Evolutionary conservation across 495 filamentous ascomycete genomes (phyloP).

Genomic region (Aspergillus panamensis): DNA sequence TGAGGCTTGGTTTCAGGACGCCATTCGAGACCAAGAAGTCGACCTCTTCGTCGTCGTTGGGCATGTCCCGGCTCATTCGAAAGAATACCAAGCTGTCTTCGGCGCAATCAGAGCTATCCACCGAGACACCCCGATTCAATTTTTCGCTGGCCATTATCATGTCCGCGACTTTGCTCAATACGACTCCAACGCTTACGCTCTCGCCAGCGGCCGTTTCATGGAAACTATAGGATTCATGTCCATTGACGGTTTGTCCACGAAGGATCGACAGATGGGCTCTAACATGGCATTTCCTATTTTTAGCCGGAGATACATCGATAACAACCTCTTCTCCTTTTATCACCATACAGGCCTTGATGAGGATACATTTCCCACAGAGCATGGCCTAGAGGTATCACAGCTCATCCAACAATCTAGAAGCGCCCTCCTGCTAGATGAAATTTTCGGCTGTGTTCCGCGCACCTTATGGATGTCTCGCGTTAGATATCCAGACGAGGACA

Average conservation of each 20-base stretch:
- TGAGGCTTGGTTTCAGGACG: constrained; percentile 84
- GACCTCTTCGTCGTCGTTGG: constrained; percentile 87
- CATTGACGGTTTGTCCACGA: constrained; percentile 61
- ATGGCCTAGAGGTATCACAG: constrained; percentile 69
- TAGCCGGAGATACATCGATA: constrained; percentile 85
- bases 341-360: constrained; percentile 73
- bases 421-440: constrained; percentile 65
- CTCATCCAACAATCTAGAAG: constrained; percentile 67
- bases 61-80: constrained; percentile 77
- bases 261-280: constrained; percentile 32
- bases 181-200: constrained; percentile 72
- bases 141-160: constrained; percentile 91
- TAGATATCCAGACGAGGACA: constrained; percentile 64
- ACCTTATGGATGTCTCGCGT: constrained; percentile 76
- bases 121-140: constrained; percentile 81
- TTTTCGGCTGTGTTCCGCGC: constrained; percentile 78
- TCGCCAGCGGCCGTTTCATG: constrained; percentile 93
- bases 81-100: constrained; percentile 74
- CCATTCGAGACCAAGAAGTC: constrained; percentile 71
- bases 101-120: constrained; percentile 71
- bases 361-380: constrained; percentile 71
- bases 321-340: constrained; percentile 81
- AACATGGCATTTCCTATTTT: constrained; percentile 52
- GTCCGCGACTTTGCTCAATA: constrained; percentile 81
- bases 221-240: constrained; percentile 98